Evolutionary conservation across 306 rosid species (phyloP).

Genomic region (Trifolium subterraneum): DNA sequence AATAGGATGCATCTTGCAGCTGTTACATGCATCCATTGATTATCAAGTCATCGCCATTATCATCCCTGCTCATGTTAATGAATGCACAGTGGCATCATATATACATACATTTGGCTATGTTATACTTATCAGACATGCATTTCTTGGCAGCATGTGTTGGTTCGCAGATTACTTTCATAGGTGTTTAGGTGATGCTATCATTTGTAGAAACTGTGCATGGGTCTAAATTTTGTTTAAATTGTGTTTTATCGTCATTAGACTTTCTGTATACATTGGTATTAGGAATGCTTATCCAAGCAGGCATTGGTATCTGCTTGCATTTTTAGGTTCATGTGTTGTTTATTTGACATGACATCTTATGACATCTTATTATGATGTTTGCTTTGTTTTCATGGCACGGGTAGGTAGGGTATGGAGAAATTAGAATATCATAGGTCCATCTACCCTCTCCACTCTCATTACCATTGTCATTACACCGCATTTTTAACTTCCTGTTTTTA

Average conservation of each 20-base stretch:
- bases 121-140: conserved; percentile 79
- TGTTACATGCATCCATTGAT: conserved; percentile 98
- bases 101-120: conserved; percentile 86
- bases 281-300: conserved; percentile 58
- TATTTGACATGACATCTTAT: conserved; percentile 52
- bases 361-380: conserved; percentile 47
- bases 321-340: conserved; percentile 49
- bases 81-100: conserved; percentile 88
- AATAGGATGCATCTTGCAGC: conserved; percentile 99
- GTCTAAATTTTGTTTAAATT: conserved; percentile 58
- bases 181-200: conserved; percentile 52
- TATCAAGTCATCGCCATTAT: conserved; percentile 89
- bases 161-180: conserved; percentile 56
- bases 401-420: conserved; percentile 44
- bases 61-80: conserved; percentile 85
- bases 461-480: conserved; percentile 56
- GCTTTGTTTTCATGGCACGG: conserved; percentile 51
- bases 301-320: conserved; percentile 36
- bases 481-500: conserved; percentile 14
- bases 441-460: conserved; percentile 45
- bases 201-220: conserved; percentile 67
- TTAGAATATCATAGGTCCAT: conserved; percentile 50
- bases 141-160: conserved; percentile 60
- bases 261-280: conserved; percentile 59
- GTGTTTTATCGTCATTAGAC: conserved; percentile 54